Evolutionary conservation across 2,329 filamentous ascomycete species (phyloP), one percentile per base, ranked within the genome.

Genomic region (Aaosphaeria pasadenensis): DNA sequence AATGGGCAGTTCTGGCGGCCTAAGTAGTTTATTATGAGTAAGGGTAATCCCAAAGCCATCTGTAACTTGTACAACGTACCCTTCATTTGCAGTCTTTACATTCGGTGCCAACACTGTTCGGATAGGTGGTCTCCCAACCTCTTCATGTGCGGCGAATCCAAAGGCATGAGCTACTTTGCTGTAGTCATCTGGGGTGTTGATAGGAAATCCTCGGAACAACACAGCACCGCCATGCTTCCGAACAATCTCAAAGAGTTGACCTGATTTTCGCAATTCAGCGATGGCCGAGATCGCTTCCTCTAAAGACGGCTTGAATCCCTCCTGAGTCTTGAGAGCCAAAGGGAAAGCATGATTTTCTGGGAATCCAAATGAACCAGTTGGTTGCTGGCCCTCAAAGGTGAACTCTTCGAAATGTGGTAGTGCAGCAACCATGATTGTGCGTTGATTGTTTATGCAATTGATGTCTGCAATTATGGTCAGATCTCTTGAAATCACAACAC

Each of bases 41-140:
- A 40, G 28, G 38, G 28, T 7, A 9, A 24, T 7, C 13, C 13
- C 7, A 29, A 29, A 5, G 39, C 11, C 11, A 24, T n/a, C 11
- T 9, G 40, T 31, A 42, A 24, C 17, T 24, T 24, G 17, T 24
- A 24, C 17, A 24, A 24, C 17, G 17, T 24, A 24, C 57, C 70
- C 68, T 46, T 72, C 67, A 33, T 71, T 71, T 0, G 69, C 68
- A 0, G 69, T 71, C 48, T 70, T 69, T 6, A 71, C 60, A 35
- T 72, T 72, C 36, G 55, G 59, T 0, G 66, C 69, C 24, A 70
- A 43, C 4, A 54, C 42, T 6, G 49, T 71, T 11, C 67, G 54
- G 31, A 65, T 46, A 2, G 67, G 65, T 11, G 65, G 67, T 11
- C 68, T 52, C 6, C 65, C 67, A 24, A 72, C 66, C 44, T 71